Evolutionary conservation across 2,329 filamentous ascomycete genomes (phyloP).

Genomic region (Chaetomiaceae sp.): DNA sequence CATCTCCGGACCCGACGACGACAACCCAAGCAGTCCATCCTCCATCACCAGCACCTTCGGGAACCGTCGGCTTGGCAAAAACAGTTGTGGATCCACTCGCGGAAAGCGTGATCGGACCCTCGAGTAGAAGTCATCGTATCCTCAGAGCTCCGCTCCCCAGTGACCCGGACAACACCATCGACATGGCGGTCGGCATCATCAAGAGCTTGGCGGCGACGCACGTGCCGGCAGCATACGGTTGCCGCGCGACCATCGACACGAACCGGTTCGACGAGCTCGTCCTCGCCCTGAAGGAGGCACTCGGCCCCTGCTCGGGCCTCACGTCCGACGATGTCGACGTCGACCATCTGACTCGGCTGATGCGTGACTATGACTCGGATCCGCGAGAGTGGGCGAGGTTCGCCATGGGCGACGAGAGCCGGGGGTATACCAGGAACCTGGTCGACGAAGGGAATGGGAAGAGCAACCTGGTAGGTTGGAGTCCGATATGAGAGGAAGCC

Average conservation of each 20-base stretch:
- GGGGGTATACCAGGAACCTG: conserved; percentile 80
- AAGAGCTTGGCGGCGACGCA: conserved; percentile 8
- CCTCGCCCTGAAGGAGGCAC: conserved; percentile 63
- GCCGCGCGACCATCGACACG: conserved; percentile 25
- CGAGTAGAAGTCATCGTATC: background rate
- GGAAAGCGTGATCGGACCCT: background rate
- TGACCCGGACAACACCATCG: conserved; percentile 3
- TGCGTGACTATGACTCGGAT: conserved; percentile 68
- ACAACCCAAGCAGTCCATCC: background rate
- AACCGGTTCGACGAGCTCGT: conserved; percentile 67
- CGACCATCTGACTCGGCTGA: conserved; percentile 63
- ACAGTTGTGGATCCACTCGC: background rate
- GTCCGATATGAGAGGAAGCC: background rate
- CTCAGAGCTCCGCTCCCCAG: background rate
- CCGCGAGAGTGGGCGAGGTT: conserved; percentile 69
- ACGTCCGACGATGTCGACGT: conserved; percentile 79
- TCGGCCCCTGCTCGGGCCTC: conserved; percentile 78
- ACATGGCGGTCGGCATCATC: conserved; percentile 28
- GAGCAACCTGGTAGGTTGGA: conserved; percentile 44
- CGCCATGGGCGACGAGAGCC: conserved; percentile 64
- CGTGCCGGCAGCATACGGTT: conserved; percentile 15
- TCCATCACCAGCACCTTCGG: background rate
- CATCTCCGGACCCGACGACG: background rate
- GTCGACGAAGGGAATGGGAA: conserved; percentile 81
- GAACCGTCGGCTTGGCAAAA: conserved; percentile 2